Evolutionary conservation across 306 rosid species (phyloP).

Genomic region (Myrica gale): DNA sequence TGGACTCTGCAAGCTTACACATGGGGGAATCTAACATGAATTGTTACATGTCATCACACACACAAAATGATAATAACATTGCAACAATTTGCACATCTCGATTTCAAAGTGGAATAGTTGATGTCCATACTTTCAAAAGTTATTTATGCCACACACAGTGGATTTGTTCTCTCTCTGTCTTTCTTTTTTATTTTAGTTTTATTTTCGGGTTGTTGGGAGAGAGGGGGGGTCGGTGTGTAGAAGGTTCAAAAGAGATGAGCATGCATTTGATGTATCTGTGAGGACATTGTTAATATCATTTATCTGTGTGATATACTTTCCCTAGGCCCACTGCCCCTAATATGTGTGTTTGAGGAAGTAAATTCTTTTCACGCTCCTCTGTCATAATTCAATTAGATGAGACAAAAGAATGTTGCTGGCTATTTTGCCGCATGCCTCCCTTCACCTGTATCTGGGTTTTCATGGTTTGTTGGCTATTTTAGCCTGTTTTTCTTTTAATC

Average conservation of each 20-base stretch:
- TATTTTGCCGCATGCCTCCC: background rate
- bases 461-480: background rate
- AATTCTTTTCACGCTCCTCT: background rate
- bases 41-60: background rate
- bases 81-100: background rate
- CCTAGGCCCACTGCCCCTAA: background rate
- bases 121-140: background rate
- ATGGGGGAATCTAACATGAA: background rate
- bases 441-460: background rate
- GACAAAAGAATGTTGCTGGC: background rate
- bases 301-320: background rate
- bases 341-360: background rate
- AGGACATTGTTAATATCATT: background rate
- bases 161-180: background rate
- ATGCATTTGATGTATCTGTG: background rate
- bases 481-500: background rate
- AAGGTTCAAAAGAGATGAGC: background rate
- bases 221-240: too few relatives aligned
- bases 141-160: background rate
- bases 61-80: too few relatives aligned
- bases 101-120: constrained; percentile 13
- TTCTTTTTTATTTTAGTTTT: too few relatives aligned
- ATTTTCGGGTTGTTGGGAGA: background rate
- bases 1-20: background rate
- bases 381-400: background rate